phyloP scores from a whole-genome alignment of 768 basidiomycete genomes.

The Suillus luteus region DNA sequence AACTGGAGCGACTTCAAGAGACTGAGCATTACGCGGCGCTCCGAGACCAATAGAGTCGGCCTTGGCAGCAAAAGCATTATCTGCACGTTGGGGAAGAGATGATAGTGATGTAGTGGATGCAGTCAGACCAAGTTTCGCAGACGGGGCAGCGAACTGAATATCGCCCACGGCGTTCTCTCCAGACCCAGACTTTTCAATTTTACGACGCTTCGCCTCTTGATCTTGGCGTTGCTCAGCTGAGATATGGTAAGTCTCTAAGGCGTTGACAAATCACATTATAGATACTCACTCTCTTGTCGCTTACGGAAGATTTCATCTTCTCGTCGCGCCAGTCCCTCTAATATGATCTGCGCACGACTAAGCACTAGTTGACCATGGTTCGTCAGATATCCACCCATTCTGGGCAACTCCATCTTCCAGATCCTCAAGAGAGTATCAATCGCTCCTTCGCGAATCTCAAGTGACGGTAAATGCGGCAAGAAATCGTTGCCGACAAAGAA shows the following conservation, averaged over 20 bases:
- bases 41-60: conserved; percentile 81
- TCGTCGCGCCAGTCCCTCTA: conserved; percentile 90
- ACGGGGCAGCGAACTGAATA: conserved; percentile 33
- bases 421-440: conserved; percentile 96
- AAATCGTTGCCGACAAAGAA: conserved; percentile 99
- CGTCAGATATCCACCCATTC: conserved; percentile 98
- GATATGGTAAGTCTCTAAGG: conserved; percentile 14
- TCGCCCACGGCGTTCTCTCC: conserved; percentile 32
- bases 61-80: conserved; percentile 69
- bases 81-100: conserved; percentile 65
- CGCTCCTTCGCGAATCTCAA: conserved; percentile 99
- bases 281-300: conserved; percentile 83
- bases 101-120: conserved; percentile 35
- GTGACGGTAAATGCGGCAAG: conserved; percentile 92
- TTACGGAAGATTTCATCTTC: conserved; percentile 96
- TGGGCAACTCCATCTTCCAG: conserved; percentile 89
- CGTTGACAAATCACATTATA: conserved; percentile 17
- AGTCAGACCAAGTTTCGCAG: conserved; percentile 31
- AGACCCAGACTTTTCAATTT: conserved; percentile 57
- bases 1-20: conserved; percentile 54
- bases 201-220: conserved; percentile 86
- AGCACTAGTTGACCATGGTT: conserved; percentile 90
- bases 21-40: conserved; percentile 58
- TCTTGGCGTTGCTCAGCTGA: conserved; percentile 94
- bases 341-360: conserved; percentile 86